Evolutionary conservation across 2,329 filamentous ascomycete genomes (phyloP), one percentile per base, ranked within the genome.

Genomic region (Trichoderma atroviride): DNA sequence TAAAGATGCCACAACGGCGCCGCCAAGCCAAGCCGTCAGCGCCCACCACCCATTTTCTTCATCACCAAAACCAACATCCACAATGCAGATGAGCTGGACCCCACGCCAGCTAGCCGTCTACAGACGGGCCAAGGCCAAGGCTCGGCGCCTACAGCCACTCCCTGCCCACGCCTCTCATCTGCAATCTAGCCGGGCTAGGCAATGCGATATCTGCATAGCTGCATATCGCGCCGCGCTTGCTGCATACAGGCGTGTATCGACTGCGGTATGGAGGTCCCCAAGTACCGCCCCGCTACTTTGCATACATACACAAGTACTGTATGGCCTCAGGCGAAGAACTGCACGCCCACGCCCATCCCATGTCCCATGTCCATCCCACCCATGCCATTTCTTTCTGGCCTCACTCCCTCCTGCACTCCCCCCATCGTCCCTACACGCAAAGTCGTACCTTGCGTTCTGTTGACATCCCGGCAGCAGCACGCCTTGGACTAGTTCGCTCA

Each of bases 401-500:
- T 35, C 65, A 60, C 47, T 35, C 57, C 35, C 22, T 31, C 13
- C 61, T 43, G 13, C 61, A 7, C 61, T 33, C 52, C 57, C 52
- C 27, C 52, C 35, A 33, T 29, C 61, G 47, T 22, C 65, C 47
- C 24, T 61, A 47, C 55, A 14, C 50, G 33, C 35, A 50, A 11
- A 27, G 29, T 61, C 50, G 69, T 70, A 57, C 69, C 69, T 68
- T 68, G 69, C 69, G 69, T 68, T 68, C 56, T 65, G 22, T 59
- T 43, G 62, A 60, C 60, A 69, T 60, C 69, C 62, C 55, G 40
- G 56, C 47, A 60, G 16, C 56, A 60, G 37, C 68, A 70, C 57
- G 63, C 57, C 68, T 67, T 47, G 55, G 62, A 52, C 69, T 70
- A 70, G 69, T 63, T 70, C 63, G 57, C 63, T 68, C 69, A 68